Conservation (phyloP, 352 stramenopile genomes). For the Globisporangium takayamanum region DNA sequence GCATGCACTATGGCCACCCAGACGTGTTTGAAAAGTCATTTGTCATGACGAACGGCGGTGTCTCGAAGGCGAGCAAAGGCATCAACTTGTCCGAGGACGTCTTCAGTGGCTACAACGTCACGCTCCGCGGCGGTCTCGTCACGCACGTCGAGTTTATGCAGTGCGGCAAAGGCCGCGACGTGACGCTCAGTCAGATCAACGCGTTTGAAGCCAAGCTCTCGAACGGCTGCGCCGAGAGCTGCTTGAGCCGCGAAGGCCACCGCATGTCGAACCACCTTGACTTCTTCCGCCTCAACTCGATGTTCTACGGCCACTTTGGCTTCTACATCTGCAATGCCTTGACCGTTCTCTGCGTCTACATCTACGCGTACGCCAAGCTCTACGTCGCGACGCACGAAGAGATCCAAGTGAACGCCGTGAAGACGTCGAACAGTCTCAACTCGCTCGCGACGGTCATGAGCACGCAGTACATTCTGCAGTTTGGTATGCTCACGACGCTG, state of each 20-base stretch:
- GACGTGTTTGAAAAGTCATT: constrained; percentile 88
- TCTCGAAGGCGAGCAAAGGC: constrained; percentile 84
- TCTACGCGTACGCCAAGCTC: constrained; percentile 82
- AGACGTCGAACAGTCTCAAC: constrained; percentile 50
- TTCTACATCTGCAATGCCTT: constrained; percentile 88
- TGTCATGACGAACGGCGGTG: constrained; percentile 73
- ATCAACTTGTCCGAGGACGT: constrained; percentile 89
- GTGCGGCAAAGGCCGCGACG: constrained; percentile 83
- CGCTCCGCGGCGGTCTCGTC: constrained; percentile 69
- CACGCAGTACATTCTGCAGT: constrained; percentile 85
- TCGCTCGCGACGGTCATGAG: constrained; percentile 73
- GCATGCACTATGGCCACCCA: constrained; percentile 86
- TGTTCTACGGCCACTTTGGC: constrained; percentile 85
- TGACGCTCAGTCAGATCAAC: constrained; percentile 86
- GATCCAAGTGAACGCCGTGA: constrained; percentile 49
- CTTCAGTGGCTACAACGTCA: constrained; percentile 86
- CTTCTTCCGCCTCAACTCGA: constrained; percentile 85
- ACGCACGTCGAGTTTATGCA: constrained; percentile 88
- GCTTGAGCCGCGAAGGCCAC: constrained; percentile 74
- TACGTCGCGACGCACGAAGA: constrained; percentile 75
- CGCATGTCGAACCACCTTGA: constrained; percentile 71
- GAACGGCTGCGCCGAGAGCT: constrained; percentile 78
- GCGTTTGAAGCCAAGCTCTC: constrained; percentile 86
- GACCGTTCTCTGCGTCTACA: constrained; percentile 82
- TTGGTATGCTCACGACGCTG: constrained; percentile 79